These are phyloP conservation scores for Fonsecaea pedrosoi DNA, from an alignment of 2,329 filamentous ascomycete species.

Conservation along the genomic window DNA sequence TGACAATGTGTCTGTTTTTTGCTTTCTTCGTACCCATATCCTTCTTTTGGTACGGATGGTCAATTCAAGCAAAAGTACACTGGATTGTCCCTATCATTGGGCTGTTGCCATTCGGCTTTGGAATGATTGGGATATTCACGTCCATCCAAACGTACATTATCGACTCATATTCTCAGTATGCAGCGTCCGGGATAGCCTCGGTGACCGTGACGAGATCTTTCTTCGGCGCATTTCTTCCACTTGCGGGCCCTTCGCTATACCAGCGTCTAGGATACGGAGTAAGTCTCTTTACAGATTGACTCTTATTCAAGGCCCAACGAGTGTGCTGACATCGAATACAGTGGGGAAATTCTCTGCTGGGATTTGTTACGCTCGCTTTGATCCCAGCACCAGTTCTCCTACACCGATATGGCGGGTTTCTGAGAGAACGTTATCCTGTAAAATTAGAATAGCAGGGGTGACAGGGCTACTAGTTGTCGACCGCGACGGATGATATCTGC, in stretches of 20 bases:
- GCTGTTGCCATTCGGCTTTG: constrained; percentile 56
- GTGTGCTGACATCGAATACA: constrained; percentile 4
- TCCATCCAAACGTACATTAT: constrained; percentile 89
- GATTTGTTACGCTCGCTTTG: constrained; percentile 17
- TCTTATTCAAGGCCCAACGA: not conserved
- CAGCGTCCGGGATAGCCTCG: constrained; percentile 45
- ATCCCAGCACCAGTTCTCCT: constrained; percentile 14
- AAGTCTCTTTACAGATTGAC: not conserved
- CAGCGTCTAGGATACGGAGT: constrained; percentile 19
- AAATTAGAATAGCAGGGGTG: not conserved
- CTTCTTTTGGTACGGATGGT: constrained; percentile 89
- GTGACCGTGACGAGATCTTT: constrained; percentile 14
- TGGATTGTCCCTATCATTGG: constrained; percentile 59
- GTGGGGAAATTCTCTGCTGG: constrained; percentile 21
- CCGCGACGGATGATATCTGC: not conserved
- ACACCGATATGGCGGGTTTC: constrained; percentile 6
- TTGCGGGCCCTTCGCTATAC: constrained; percentile 13
- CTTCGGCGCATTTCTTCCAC: constrained; percentile 15
- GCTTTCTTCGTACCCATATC: constrained; percentile 71
- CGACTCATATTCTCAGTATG: constrained; percentile 57
- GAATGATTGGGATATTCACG: constrained; percentile 72
- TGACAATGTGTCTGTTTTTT: constrained; percentile 73
- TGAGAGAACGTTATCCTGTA: constrained; percentile 14
- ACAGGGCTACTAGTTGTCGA: not conserved
- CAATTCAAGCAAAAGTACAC: constrained; percentile 65